Base-by-base conservation (phyloP, 2,329 filamentous ascomycete species). In the Dactylellina cionopaga region DNA sequence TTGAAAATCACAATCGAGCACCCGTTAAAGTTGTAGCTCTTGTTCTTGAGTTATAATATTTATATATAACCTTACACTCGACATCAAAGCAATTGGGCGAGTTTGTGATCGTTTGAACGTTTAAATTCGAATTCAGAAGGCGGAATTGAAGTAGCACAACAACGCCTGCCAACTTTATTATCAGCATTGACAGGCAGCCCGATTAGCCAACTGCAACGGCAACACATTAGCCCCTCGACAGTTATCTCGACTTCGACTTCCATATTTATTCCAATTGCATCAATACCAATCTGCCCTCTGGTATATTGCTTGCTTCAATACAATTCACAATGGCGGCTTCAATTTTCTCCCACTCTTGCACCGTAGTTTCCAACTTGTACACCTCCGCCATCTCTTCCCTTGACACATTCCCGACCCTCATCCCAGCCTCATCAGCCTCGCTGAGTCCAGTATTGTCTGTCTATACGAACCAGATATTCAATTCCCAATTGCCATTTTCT, bases 351-450 rank as follows among this genome's bases (percentile, higher is more conserved):
- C 66, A 71, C 3, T 71, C 66, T 15, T 62, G 54, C 35, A 43
- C 49, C 22, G 65, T 39, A 33, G 65, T 58, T 17, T 71, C 66
- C 3, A 64, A 64, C 31, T 44, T 71, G 6, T 71, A 71, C 51
- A 49, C 49, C 41, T 58, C 56, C 41, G 66, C 66, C 47, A 52
- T 71, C 13, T 63, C 58, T 13, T 71, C 66, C 9, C 58, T 71
- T 25, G 64, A 71, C 44, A 64, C 56, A 9, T 35, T 71, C n/a
- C 66, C 66, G 13, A 71, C 66, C 2, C 35, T 71, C 17, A 51
- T 71, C 19, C 66, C 66, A 11, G 51, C 64, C 29, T 52, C 66
- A 13, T 58, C 66, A 2, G 37, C 66, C 7, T 19, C 22, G 3
- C 43, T 47, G 6, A 62, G 47, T n/a, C 66, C 58, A 15, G 58